Evolutionary conservation across 129 eudicot species (phyloP).

Genomic region (Glebionis coronaria): DNA sequence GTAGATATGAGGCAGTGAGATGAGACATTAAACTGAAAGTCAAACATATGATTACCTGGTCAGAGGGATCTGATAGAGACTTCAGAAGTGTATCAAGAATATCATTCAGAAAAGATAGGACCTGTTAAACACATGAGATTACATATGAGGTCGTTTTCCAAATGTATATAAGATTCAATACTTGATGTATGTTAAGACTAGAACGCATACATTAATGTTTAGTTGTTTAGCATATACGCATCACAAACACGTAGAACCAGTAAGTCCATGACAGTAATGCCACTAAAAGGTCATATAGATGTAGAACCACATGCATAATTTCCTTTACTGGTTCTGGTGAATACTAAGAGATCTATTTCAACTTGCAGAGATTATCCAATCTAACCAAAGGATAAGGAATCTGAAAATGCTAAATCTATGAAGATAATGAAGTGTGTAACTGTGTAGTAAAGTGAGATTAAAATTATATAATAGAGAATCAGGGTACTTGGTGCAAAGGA

Average conservation of each 20-base stretch:
- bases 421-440: not conserved
- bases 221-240: no score
- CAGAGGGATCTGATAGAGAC: slow-evolving; percentile 93
- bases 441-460: no score
- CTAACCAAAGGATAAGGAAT: slow-evolving; percentile 7
- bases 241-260: no score
- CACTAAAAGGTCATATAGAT: no score
- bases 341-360: not conserved
- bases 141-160: slow-evolving; percentile 17
- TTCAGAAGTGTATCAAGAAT: slow-evolving; percentile 81
- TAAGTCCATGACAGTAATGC: no score
- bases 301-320: no score
- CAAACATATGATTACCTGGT: slow-evolving; percentile 24
- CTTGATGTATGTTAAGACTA: no score
- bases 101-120: slow-evolving; percentile 73
- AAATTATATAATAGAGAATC: not conserved
- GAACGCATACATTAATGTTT: no score
- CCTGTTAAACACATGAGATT: slow-evolving; percentile 51
- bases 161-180: not conserved
- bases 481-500: not conserved
- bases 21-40: no score
- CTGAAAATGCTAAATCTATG: slow-evolving; percentile 2
- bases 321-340: no score
- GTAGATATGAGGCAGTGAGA: no score
- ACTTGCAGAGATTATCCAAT: no score